phyloP scores from a whole-genome alignment of 306 rosid species.

The Lathyrus tuberosus region DNA sequence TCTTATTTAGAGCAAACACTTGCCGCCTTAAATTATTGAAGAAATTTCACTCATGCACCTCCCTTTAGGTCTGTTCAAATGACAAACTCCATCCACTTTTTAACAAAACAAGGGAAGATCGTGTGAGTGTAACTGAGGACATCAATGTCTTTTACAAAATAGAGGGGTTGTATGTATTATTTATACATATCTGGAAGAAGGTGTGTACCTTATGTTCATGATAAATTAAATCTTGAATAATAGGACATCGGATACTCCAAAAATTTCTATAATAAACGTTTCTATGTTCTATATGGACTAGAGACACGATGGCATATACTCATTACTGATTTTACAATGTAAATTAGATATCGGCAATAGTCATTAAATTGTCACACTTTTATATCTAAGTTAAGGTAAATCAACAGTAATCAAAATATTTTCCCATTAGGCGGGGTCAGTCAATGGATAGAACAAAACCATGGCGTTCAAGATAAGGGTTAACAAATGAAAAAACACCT shows the following conservation, averaged over 20 bases:
- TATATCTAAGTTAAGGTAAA: constrained; percentile 25
- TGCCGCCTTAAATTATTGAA: not conserved
- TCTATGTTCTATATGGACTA: constrained; percentile 14
- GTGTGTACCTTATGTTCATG: not conserved
- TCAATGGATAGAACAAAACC: constrained; percentile 9
- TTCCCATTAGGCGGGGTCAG: constrained; percentile 11
- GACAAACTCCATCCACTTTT: not conserved
- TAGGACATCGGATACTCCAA: constrained; percentile 1
- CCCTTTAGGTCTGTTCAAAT: constrained; percentile 1
- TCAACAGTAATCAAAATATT: not conserved
- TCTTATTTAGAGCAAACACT: not conserved
- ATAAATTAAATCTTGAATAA: constrained; percentile 10
- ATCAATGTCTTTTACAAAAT: not conserved
- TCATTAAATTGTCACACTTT: constrained; percentile 13
- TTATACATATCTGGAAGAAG: not conserved
- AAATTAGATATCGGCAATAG: constrained; percentile 20
- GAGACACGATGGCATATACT: constrained; percentile 16
- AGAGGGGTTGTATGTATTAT: not conserved
- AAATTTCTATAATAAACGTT: not conserved
- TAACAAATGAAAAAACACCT: constrained; percentile 54
- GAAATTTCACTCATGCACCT: not conserved
- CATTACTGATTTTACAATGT: constrained; percentile 1
- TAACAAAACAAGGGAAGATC: not conserved
- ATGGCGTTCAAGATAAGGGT: constrained; percentile 17
- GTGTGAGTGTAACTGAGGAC: not conserved